These are phyloP conservation scores for Purshia tridentata DNA, from an alignment of 306 rosid genomes.

Conservation along the genomic window DNA sequence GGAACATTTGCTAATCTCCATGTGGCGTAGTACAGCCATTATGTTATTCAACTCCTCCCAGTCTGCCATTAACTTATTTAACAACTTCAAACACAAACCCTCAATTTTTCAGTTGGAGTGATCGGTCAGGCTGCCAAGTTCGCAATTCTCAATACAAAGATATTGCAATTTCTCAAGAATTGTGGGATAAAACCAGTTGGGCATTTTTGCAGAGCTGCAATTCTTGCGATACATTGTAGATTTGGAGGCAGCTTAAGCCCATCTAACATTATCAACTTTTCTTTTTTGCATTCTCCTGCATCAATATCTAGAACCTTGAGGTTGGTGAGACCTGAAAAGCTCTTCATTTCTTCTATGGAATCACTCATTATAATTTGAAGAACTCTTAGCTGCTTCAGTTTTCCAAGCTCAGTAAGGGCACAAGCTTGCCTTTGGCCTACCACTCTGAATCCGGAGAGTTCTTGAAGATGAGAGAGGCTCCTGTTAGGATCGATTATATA, in stretches of 20 bases:
- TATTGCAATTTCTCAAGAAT: neutral
- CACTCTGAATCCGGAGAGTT: conserved; percentile 15
- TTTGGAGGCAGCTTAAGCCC: conserved; percentile 2
- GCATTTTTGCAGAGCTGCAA: neutral
- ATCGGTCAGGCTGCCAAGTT: neutral
- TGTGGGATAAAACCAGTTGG: conserved; percentile 15
- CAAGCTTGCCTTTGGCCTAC: neutral
- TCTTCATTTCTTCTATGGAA: neutral
- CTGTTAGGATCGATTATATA: no score
- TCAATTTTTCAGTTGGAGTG: neutral
- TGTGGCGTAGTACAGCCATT: conserved; percentile 6
- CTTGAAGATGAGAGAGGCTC: conserved; percentile 17
- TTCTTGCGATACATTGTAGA: conserved; percentile 3
- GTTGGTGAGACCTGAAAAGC: neutral
- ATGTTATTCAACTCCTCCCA: neutral
- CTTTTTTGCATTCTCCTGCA: neutral
- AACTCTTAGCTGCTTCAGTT: conserved; percentile 7
- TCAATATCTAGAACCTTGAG: conserved; percentile 19
- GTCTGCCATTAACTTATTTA: neutral
- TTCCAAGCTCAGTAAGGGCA: neutral
- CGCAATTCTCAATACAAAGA: conserved; percentile 15
- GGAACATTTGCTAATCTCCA: conserved; percentile 13
- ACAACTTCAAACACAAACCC: conserved; percentile 13
- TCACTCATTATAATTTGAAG: conserved; percentile 6
- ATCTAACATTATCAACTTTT: neutral